These are phyloP conservation scores for Acanthamoeba royreba DNA, from an alignment of 208 protist genomes.

Conservation along the genomic window DNA sequence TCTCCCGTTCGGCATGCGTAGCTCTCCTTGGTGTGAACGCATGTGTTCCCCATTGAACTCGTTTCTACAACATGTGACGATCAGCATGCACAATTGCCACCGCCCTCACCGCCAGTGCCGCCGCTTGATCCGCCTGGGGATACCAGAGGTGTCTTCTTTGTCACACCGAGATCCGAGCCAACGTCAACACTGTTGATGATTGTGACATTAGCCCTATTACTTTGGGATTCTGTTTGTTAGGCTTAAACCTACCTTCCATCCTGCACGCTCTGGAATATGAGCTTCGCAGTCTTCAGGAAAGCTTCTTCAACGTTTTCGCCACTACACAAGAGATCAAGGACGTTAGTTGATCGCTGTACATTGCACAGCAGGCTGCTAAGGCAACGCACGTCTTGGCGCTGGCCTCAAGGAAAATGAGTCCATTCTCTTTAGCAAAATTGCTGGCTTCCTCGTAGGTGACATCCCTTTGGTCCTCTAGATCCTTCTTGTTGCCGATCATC, in stretches of 20 bases:
- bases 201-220: neutral
- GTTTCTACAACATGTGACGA: no score
- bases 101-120: neutral
- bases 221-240: no score
- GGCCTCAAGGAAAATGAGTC: slow-evolving; percentile 89
- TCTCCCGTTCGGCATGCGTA: no score
- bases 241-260: slow-evolving; percentile 60
- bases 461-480: slow-evolving; percentile 92
- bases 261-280: slow-evolving; percentile 82
- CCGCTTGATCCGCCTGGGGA: neutral
- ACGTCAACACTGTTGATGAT: neutral
- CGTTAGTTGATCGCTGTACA: neutral
- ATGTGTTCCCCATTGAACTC: no score
- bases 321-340: neutral
- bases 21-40: no score
- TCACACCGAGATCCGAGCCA: neutral
- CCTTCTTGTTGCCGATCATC: slow-evolving; percentile 93
- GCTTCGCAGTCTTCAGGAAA: slow-evolving; percentile 79
- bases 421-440: slow-evolving; percentile 93
- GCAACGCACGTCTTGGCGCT: slow-evolving; percentile 83
- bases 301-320: slow-evolving; percentile 83
- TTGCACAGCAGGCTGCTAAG: neutral
- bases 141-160: slow-evolving; percentile 3
- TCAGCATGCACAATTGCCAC: neutral
- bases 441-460: slow-evolving; percentile 94